phyloP scores from a whole-genome alignment of 768 basidiomycete species.

The Vararia minispora region DNA sequence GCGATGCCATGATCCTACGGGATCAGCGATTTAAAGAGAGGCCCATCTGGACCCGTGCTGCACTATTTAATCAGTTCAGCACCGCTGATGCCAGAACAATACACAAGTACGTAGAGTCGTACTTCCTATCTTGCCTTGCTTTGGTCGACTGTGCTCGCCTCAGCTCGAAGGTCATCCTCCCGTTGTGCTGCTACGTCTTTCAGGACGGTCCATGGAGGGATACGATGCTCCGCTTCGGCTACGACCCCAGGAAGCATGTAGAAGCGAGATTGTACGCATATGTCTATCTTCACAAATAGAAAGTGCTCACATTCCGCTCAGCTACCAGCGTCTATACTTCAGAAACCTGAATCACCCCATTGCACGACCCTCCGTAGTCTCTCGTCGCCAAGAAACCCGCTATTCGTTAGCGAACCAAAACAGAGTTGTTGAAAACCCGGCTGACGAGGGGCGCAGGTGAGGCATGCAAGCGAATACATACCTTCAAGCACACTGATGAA shows the following conservation, averaged over 20 bases:
- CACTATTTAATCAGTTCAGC: slow-evolving; percentile 74
- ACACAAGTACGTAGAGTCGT: slow-evolving; percentile 44
- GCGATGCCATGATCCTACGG: neutral
- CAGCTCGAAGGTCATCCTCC: slow-evolving; percentile 75
- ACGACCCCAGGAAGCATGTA: slow-evolving; percentile 75
- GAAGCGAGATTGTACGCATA: slow-evolving; percentile 63
- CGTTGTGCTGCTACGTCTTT: slow-evolving; percentile 79
- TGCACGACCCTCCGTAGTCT: slow-evolving; percentile 63
- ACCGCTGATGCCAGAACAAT: slow-evolving; percentile 58
- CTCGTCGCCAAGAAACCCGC: slow-evolving; percentile 48
- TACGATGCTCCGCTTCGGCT: slow-evolving; percentile 74
- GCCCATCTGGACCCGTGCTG: slow-evolving; percentile 84
- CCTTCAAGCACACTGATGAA: neutral
- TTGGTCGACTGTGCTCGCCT: neutral
- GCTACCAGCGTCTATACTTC: slow-evolving; percentile 89
- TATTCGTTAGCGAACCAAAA: slow-evolving; percentile 14
- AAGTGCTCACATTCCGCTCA: slow-evolving; percentile 21
- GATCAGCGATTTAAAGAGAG: slow-evolving; percentile 57
- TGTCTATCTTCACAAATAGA: neutral
- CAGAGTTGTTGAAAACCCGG: slow-evolving; percentile 26
- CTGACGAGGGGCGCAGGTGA: slow-evolving; percentile 14
- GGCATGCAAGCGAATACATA: slow-evolving; percentile 9
- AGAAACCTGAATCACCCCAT: slow-evolving; percentile 80
- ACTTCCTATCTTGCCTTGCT: neutral
- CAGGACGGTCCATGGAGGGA: slow-evolving; percentile 94